A percentile compares a stretch with the other conserved stretches of the same genome.
phyloP scores from a whole-genome alignment of 495 filamentous ascomycete species.

The Hypoxylon lenormandii region DNA sequence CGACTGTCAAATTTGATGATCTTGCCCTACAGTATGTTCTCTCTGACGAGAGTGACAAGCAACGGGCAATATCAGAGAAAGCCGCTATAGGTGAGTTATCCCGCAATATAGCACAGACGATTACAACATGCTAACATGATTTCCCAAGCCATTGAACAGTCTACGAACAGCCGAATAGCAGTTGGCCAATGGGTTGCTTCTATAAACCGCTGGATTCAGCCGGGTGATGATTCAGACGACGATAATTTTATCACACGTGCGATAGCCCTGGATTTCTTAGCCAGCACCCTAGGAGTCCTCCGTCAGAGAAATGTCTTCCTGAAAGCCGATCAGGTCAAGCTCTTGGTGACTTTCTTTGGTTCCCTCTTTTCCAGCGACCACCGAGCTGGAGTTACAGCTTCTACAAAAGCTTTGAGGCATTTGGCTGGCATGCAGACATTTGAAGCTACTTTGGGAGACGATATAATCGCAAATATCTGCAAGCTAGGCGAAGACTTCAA shows the following conservation, averaged over 20 bases:
- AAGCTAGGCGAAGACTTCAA: constrained; percentile 63
- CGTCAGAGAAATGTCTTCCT: constrained; percentile 48
- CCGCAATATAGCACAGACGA: constrained; percentile 2
- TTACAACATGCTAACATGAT: constrained; percentile 17
- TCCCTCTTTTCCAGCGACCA: constrained; percentile 65
- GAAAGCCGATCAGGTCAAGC: constrained; percentile 58
- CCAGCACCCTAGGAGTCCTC: constrained; percentile 59
- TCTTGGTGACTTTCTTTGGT: constrained; percentile 62
- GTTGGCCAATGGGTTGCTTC: constrained; percentile 64
- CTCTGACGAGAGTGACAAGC: constrained; percentile 55
- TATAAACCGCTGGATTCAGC: constrained; percentile 62
- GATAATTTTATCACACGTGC: constrained; percentile 59
- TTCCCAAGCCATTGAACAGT: constrained; percentile 54
- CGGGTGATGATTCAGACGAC: constrained; percentile 50
- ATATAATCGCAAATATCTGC: constrained; percentile 58
- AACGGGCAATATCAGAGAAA: constrained; percentile 52
- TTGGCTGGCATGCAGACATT: constrained; percentile 61
- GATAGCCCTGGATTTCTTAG: constrained; percentile 61
- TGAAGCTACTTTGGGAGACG: constrained; percentile 55
- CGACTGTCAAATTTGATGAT: constrained; percentile 56
- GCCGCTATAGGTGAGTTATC: constrained; percentile 54
- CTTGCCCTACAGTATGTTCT: constrained; percentile 64
- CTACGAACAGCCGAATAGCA: constrained; percentile 55
- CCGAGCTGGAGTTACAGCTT: constrained; percentile 63
- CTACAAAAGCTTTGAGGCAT: constrained; percentile 59